Evolutionary conservation across 2,329 filamentous ascomycete genomes (phyloP), one percentile per base, ranked within the genome.

Genomic region (Penicillium sp.): DNA sequence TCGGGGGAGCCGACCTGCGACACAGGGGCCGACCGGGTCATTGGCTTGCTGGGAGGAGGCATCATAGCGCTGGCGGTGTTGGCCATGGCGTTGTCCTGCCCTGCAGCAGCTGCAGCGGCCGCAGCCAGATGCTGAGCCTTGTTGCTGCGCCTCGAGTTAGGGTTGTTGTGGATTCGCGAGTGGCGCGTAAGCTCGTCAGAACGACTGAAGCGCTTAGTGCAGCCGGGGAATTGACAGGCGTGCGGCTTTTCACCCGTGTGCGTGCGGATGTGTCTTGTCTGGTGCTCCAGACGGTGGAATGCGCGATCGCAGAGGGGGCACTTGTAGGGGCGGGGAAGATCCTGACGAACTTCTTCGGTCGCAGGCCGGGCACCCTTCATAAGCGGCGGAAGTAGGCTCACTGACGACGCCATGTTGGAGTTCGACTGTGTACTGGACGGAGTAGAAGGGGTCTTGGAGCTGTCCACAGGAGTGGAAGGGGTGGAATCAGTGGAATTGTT

Each of bases 241-340:
- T 97, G 93, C 41, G 91, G 91, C 78, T 97, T 98, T 77, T 98
- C 91, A 63, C 91, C 93, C 0, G 91, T 98, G 72, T 98, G 91
- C 6, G 93, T 97, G 63, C 91, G 84, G 66, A 97, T 97, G 72
- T 98, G 91, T 62, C 83, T 73, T 52, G 81, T 85, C 77, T 96
- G 91, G 70, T 97, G 91, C 76, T 97, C 91, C 37, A 98, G 79
- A 56, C 93, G 88, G 77, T 97, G 93, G 75, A 98, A 98, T 53
- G 91, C 91, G 79, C 96, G 95, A 64, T 96, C 91, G 76, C 93
- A 98, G 55, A 98, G 81, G 53, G 91, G 90, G 71, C 91, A 98
- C 77, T 97, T 97, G 82, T 98, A 98, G 0, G 91, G 91, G 49
- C 93, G 84, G 52, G 93, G 93, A 47, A 97, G 81, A 71, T 97